A percentile compares a stretch with the other conserved stretches of the same genome.
Evolutionary conservation across 495 filamentous ascomycete species (phyloP).

Genomic region (Cryomyces minteri): DNA sequence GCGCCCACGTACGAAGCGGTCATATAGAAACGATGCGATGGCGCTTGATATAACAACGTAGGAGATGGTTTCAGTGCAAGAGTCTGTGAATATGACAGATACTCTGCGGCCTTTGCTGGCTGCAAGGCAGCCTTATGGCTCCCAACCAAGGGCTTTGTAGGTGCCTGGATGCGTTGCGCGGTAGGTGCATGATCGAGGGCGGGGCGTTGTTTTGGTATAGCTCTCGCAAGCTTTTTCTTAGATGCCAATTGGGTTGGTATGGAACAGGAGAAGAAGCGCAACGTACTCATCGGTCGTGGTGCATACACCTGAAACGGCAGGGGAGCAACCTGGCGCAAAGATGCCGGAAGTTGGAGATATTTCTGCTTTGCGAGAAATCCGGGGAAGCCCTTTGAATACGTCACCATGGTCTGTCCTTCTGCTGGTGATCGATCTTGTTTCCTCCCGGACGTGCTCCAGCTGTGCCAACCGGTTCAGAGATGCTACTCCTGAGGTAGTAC

Average conservation of each 20-base stretch:
- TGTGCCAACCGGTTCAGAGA: no score
- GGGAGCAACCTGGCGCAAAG: background rate
- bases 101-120: background rate
- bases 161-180: background rate
- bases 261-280: background rate
- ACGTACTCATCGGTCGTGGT: background rate
- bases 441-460: no score
- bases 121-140: background rate
- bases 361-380: background rate
- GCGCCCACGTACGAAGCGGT: background rate
- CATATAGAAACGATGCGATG: background rate
- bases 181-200: background rate
- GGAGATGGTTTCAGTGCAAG: conserved; percentile 1
- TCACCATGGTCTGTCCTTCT: no score
- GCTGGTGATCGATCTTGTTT: no score
- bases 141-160: background rate
- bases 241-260: background rate
- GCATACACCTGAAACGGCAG: background rate
- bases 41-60: conserved; percentile 3
- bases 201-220: background rate
- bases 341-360: background rate
- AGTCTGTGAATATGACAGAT: background rate
- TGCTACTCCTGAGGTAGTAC: no score
- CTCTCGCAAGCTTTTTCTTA: background rate
- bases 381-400: no score